Evolutionary conservation across 2,329 filamentous ascomycete species (phyloP), one percentile per base, ranked within the genome.

Genomic region (Alternaria sp.): DNA sequence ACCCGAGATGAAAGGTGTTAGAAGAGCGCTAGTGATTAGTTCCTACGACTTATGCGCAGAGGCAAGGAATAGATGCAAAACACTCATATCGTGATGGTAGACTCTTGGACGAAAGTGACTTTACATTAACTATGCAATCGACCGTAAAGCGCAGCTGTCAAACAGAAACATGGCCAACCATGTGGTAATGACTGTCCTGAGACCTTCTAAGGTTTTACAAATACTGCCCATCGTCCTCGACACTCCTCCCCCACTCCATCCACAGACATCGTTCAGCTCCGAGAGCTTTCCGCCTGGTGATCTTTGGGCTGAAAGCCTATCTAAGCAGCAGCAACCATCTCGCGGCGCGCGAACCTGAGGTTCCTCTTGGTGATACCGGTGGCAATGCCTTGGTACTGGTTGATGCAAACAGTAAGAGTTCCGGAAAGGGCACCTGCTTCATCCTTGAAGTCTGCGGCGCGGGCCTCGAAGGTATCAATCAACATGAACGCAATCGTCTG

Each of bases 401-500:
- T 6, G 23, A 62, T 62, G 50, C 44, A 50, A 7, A 23, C 5
- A 4, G 21, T 11, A 13, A 62, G 12, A 17, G 56, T 55, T 7
- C 11, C 32, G 12, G 9, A 8, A 2, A 62, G 50, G 6, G 6
- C 4, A 8, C 8, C 25, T 15, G 56, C 56, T 17, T 62, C 17
- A 1, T 1, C 13, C n/a, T 28, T 12, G 25, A 62, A 13, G 9
- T 62, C 60, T 8, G 50, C 6, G 17, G 49, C 44, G 19, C 44
- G 50, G 15, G 49, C 26, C 32, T 59, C 9, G 5, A 62, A 44
- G 5, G 3, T 1, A 19, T 55, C 56, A 11, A 62, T 59, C 36
- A 59, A 10, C 1, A 0, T 2, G n/a, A 62, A 62, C 8, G 60
- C 56, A 21, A 62, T 44, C 21, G 49, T 62, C 60, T 62, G 15